Evolutionary conservation across 1,284 basidiomycete genomes (phyloP).

Genomic region (Ustilago lituana): DNA sequence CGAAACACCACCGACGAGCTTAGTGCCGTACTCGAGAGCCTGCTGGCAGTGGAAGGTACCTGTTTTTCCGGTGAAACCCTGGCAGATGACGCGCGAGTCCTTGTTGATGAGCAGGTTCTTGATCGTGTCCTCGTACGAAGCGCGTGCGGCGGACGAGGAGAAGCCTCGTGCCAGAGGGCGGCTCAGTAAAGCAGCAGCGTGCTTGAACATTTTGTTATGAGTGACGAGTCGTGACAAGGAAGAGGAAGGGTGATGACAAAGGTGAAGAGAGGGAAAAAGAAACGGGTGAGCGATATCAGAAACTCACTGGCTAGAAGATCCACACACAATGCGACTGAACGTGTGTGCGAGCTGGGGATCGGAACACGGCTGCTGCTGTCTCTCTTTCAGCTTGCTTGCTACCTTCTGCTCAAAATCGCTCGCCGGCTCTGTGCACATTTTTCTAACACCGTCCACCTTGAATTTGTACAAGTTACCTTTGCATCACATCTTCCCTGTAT

Average conservation of each 20-base stretch:
- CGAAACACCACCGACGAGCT: slow-evolving; percentile 96
- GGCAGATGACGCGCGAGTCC: slow-evolving; percentile 74
- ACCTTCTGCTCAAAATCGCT: background rate
- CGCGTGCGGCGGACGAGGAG: slow-evolving; percentile 52
- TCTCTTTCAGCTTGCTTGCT: background rate
- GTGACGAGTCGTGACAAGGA: slow-evolving; percentile 4
- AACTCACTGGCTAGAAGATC: slow-evolving; percentile 9
- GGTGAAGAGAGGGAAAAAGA: slow-evolving; percentile 1
- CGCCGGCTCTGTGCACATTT: slow-evolving; percentile 3
- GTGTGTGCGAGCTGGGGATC: slow-evolving; percentile 3
- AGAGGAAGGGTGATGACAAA: slow-evolving; percentile 10
- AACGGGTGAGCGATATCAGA: too few relatives aligned
- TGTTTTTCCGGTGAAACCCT: slow-evolving; percentile 81
- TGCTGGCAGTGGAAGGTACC: slow-evolving; percentile 97
- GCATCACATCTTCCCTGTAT: too few relatives aligned
- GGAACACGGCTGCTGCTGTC: slow-evolving; percentile 4
- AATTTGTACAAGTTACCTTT: too few relatives aligned
- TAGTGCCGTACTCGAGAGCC: slow-evolving; percentile 92
- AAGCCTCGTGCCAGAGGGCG: slow-evolving; percentile 43
- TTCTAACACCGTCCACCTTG: too few relatives aligned
- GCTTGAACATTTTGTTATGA: slow-evolving; percentile 37
- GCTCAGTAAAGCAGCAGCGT: slow-evolving; percentile 30
- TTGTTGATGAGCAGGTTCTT: slow-evolving; percentile 91
- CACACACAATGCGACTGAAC: background rate
- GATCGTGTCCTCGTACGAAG: slow-evolving; percentile 83